Base-by-base conservation (phyloP, 2,329 filamentous ascomycete species). In the Whalleya microplaca region DNA sequence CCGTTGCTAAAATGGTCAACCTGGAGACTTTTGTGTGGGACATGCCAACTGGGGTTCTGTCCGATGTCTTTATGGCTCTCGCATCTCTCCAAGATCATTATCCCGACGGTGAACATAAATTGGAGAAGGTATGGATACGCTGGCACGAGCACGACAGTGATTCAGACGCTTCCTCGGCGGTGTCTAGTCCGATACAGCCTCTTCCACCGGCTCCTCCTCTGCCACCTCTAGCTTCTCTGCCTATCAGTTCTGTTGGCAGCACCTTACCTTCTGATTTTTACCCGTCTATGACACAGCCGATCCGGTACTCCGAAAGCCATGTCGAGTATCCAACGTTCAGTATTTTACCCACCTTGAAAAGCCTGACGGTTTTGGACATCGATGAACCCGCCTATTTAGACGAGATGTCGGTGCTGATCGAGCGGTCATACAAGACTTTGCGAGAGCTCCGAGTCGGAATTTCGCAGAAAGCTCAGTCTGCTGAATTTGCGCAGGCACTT, bases 1-100 rank as follows among this genome's bases (percentile, higher is more conserved):
- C 90, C 12, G 80, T 95, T n/a, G 86, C 87, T 43, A 87, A 89
- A 60, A 95, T 95, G 91, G 78, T 85, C 49, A 91, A 91, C 66
- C 79, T 96, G 41, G 91, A 95, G 73, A 87, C 86, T 0, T 95
- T 95, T 67, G 80, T 91, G 2, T 95, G 91, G 91, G 91, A 96
- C 68, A 94, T 95, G 91, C 91, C 91, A 0, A 95, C 91, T 0
- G 91, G 91, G 1, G 88, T 95, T 18, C 75, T 92, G 51, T 83
- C 90, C 51, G 90, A 94, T 70, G 88, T 94, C 23, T 95, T 92
- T 83, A 84, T 92, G 69, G 87, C 90, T 20, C 79, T 96, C 45
- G 85, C 87, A 1, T 91, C 88, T 4, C 77, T 92, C 12, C 86
- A 84, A 41, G 82, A 89, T 64, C 79, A 83, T 20, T 75, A 79